A percentile compares a stretch with the other conserved stretches of the same genome.
phyloP scores from a whole-genome alignment of 768 basidiomycete species.

The Tulasnella sp. region DNA sequence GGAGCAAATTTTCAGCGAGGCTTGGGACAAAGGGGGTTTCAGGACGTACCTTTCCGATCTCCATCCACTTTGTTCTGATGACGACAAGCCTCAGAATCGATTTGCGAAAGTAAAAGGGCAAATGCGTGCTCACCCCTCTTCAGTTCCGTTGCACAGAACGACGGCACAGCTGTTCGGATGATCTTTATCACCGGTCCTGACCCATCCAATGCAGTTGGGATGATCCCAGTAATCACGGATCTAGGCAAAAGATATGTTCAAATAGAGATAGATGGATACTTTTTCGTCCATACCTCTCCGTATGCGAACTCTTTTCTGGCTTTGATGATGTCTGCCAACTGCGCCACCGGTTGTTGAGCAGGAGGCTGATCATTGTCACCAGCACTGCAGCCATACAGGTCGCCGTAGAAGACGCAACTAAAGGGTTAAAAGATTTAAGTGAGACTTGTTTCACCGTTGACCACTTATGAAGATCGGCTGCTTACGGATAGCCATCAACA shows the following conservation, averaged over 20 bases:
- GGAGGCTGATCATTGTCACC: slow-evolving; percentile 11
- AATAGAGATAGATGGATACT: neutral
- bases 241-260: neutral
- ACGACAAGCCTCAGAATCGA: neutral
- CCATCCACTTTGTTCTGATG: slow-evolving; percentile 35
- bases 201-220: slow-evolving; percentile 25
- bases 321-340: slow-evolving; percentile 23
- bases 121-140: slow-evolving; percentile 19
- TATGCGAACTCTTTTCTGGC: slow-evolving; percentile 24
- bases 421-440: neutral
- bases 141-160: slow-evolving; percentile 24
- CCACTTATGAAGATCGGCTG: neutral
- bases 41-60: slow-evolving; percentile 31
- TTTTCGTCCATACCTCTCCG: slow-evolving; percentile 16
- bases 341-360: slow-evolving; percentile 21
- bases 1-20: neutral
- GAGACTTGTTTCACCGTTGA: neutral
- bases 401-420: slow-evolving; percentile 25
- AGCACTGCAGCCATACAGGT: slow-evolving; percentile 21
- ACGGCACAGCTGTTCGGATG: slow-evolving; percentile 24
- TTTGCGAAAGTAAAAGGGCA: neutral
- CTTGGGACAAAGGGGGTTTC: neutral
- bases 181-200: slow-evolving; percentile 22
- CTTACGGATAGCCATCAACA: slow-evolving; percentile 24
- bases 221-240: slow-evolving; percentile 25